Evolutionary conservation across 768 basidiomycete genomes (phyloP).

Genomic region (button mushroom (Agaricus bisporus)): DNA sequence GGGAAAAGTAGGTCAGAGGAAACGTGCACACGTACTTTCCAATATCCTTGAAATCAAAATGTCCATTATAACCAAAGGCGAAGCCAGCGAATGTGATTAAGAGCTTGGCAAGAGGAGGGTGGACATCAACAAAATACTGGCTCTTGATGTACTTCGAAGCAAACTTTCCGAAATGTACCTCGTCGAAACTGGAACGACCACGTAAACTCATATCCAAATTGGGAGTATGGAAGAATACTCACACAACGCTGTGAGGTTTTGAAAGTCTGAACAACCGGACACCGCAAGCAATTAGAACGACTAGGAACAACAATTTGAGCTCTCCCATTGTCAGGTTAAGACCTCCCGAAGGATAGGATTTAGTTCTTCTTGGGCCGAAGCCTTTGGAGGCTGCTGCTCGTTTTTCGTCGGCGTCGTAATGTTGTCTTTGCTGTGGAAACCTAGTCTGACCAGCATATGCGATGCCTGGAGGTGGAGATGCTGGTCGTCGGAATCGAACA

Average conservation of each 20-base stretch:
- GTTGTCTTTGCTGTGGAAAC: conserved; percentile 61
- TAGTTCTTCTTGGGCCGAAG: conserved; percentile 43
- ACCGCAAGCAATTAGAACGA: conserved; percentile 65
- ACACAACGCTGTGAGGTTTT: conserved; percentile 91
- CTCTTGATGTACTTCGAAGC: conserved; percentile 92
- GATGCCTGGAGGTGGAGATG: conserved; percentile 54
- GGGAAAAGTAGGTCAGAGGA: conserved; percentile 3
- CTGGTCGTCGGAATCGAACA: conserved; percentile 62
- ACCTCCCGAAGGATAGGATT: conserved; percentile 48
- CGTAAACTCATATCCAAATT: conserved; percentile 3
- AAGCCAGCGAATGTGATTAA: conserved; percentile 90
- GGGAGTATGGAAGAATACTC: conserved; percentile 27
- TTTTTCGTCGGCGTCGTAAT: conserved; percentile 70
- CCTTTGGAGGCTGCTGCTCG: conserved; percentile 67
- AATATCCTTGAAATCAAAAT: conserved; percentile 97
- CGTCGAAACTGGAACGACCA: conserved; percentile 69
- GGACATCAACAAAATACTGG: conserved; percentile 90
- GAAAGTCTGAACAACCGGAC: conserved; percentile 86
- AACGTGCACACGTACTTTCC: conserved; percentile 58
- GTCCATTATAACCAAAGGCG: conserved; percentile 81
- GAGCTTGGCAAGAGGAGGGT: conserved; percentile 94
- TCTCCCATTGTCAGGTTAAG: conserved; percentile 64
- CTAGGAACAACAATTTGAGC: conserved; percentile 62
- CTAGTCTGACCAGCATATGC: conserved; percentile 32
- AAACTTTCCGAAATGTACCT: conserved; percentile 98